Conservation (phyloP, 306 rosid genomes). For the Begonia fuchsioides region DNA sequence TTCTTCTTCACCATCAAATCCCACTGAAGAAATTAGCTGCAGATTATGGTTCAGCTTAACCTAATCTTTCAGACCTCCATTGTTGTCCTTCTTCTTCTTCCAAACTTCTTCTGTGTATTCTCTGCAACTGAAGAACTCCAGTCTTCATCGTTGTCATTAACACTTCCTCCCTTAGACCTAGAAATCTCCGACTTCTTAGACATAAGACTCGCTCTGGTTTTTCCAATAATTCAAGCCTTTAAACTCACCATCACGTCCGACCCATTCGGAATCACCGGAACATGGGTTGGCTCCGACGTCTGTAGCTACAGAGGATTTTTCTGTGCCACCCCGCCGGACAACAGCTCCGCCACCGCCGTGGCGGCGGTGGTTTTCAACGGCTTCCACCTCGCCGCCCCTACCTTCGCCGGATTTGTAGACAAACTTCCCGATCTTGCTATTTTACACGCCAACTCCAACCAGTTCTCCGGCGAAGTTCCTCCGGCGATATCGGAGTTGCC, state of each 20-base stretch:
- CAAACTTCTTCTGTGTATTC: too few species aligned
- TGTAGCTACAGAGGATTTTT: conserved; percentile 32
- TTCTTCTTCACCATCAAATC: too few species aligned
- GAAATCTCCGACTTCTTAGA: conserved; percentile 25
- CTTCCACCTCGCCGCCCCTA: conserved; percentile 28
- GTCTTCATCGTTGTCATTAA: neutral
- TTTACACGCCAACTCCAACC: conserved; percentile 43
- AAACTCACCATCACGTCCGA: conserved; percentile 26
- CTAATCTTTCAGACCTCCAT: too few species aligned
- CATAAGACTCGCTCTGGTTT: conserved; percentile 18
- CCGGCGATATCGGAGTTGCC: conserved; percentile 17
- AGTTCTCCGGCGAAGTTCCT: conserved; percentile 25
- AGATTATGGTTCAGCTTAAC: too few species aligned
- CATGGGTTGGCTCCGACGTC: conserved; percentile 32
- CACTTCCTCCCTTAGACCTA: conserved; percentile 13
- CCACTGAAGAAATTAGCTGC: too few species aligned
- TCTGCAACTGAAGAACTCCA: too few species aligned
- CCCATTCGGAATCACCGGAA: conserved; percentile 23
- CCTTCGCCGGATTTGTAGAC: conserved; percentile 32
- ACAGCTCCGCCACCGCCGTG: conserved; percentile 11
- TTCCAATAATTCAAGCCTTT: conserved; percentile 26
- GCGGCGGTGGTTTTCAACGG: conserved; percentile 38
- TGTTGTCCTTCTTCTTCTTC: too few species aligned
- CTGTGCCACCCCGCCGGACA: conserved; percentile 32
- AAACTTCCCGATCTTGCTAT: conserved; percentile 27